Conservation (phyloP, 371 early-diverging fungal species). For the Mucor saturninus region DNA sequence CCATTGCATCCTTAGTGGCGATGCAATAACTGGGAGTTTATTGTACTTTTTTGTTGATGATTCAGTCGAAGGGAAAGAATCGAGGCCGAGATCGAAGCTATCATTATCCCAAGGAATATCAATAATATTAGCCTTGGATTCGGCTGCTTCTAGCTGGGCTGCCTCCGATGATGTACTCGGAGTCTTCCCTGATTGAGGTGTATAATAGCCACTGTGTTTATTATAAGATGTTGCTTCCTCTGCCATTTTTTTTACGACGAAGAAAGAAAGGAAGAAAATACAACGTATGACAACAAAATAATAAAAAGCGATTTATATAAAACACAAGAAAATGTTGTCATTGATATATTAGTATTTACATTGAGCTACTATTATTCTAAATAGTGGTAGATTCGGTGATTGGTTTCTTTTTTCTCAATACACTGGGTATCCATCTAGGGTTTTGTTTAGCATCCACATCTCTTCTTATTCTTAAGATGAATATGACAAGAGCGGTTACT, state of each 20-base stretch:
- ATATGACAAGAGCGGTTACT: constrained; percentile 13
- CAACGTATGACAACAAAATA: background rate
- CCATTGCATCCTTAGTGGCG: constrained; percentile 25
- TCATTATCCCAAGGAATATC: constrained; percentile 27
- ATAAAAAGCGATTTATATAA: background rate
- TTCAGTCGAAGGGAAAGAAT: constrained; percentile 12
- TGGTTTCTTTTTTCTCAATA: constrained; percentile 11
- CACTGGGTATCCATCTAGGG: constrained; percentile 42
- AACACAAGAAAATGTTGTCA: constrained; percentile 4
- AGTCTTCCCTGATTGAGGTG: background rate
- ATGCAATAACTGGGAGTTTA: constrained; percentile 9
- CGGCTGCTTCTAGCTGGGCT: background rate
- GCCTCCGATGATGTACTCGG: background rate
- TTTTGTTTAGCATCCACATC: constrained; percentile 32
- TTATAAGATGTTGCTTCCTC: constrained; percentile 1
- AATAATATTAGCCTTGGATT: background rate
- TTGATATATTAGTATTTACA: background rate
- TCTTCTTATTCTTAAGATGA: constrained; percentile 16
- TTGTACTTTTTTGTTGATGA: constrained; percentile 3
- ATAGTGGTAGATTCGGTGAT: background rate
- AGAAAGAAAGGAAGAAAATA: background rate
- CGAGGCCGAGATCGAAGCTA: constrained; percentile 18
- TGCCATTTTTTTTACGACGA: background rate
- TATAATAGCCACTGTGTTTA: constrained; percentile 7
- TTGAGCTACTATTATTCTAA: background rate